phyloP scores from a whole-genome alignment of 345 rosid species.

The Aurinia saxatilis region DNA sequence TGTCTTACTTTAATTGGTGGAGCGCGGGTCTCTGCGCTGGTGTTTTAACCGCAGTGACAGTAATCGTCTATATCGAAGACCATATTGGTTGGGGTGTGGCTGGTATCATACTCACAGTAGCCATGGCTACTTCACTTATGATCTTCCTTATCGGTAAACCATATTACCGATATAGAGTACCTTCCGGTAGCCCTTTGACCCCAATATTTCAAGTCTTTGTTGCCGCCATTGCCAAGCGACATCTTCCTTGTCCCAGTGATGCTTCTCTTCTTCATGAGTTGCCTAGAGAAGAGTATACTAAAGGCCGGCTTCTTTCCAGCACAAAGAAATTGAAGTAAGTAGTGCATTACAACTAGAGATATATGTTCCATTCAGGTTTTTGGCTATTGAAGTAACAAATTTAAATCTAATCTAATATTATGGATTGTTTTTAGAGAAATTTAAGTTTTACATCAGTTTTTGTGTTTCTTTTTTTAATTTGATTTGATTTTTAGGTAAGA shows the following conservation, averaged over 20 bases:
- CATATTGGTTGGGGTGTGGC: constrained; percentile 79
- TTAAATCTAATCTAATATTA: no score
- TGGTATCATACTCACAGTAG: constrained; percentile 51
- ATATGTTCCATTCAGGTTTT: no score
- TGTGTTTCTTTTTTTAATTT: no score
- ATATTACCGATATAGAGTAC: constrained; percentile 57
- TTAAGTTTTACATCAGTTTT: no score
- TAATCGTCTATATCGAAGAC: constrained; percentile 68
- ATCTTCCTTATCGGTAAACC: constrained; percentile 65
- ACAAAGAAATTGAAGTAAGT: constrained; percentile 67
- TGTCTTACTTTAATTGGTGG: constrained; percentile 99
- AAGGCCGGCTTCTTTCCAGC: constrained; percentile 55
- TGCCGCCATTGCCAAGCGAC: constrained; percentile 70
- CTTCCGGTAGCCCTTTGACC: constrained; percentile 76
- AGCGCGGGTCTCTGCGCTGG: constrained; percentile 69
- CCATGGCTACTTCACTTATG: constrained; percentile 55
- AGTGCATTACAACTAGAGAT: constrained; percentile 11
- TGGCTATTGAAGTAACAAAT: no score
- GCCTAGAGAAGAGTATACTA: constrained; percentile 30
- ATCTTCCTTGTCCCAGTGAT: constrained; percentile 48
- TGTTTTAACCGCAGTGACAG: constrained; percentile 65
- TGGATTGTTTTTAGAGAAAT: no score
- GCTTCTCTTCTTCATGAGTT: constrained; percentile 51
- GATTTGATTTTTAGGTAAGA: no score
- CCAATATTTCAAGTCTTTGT: constrained; percentile 75